A percentile compares a stretch with the other conserved stretches of the same genome.
Evolutionary conservation across 2,329 filamentous ascomycete species (phyloP).

Genomic region (Penicillium brevicompactum): DNA sequence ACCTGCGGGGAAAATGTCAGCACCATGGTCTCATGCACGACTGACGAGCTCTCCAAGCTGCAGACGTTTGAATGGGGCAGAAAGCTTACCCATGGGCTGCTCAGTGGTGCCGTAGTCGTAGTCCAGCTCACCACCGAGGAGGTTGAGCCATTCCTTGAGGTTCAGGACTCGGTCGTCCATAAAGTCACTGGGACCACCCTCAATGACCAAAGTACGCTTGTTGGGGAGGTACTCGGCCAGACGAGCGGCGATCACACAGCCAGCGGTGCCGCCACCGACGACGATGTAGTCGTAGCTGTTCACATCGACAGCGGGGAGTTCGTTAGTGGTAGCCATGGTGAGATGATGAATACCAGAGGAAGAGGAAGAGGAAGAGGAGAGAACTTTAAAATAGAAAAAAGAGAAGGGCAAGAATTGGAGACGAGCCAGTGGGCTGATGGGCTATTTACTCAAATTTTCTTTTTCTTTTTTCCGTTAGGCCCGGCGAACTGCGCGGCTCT

Average conservation of each 20-base stretch:
- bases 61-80: background rate
- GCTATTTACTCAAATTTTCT: constrained; percentile 13
- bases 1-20: constrained; percentile 50
- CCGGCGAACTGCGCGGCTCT: constrained; percentile 11
- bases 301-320: constrained; percentile 64
- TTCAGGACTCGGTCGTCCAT: constrained; percentile 85
- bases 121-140: constrained; percentile 85
- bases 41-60: background rate
- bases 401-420: background rate
- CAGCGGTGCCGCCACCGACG: constrained; percentile 82
- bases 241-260: constrained; percentile 79
- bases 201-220: constrained; percentile 79
- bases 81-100: constrained; percentile 70
- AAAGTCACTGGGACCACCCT: constrained; percentile 86
- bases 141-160: constrained; percentile 80
- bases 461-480: constrained; percentile 11
- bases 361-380: constrained; percentile 3
- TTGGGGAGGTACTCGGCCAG: constrained; percentile 81
- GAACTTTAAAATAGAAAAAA: constrained; percentile 4
- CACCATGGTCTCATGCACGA: background rate
- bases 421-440: constrained; percentile 15
- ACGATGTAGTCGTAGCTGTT: constrained; percentile 81
- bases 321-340: constrained; percentile 66
- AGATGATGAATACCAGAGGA: constrained; percentile 2
- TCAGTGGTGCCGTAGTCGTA: constrained; percentile 89